Conservation (phyloP, 371 early-diverging fungal species). For the Saksenaea vasiformis region DNA sequence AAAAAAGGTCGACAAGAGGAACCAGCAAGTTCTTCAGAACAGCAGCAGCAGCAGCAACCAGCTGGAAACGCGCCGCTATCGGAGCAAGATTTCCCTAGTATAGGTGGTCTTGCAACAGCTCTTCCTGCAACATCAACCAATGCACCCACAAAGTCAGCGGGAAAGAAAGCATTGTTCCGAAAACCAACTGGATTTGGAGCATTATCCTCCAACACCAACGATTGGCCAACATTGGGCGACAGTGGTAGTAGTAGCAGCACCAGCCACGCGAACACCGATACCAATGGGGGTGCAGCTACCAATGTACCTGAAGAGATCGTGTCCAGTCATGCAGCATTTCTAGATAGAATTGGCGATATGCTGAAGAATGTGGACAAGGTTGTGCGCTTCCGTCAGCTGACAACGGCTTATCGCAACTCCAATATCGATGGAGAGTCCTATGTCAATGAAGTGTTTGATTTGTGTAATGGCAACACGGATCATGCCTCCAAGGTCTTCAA, state of each 20-base stretch:
- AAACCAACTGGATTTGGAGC: slow-evolving; percentile 38
- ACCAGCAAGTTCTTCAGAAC: not conserved
- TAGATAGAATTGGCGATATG: slow-evolving; percentile 49
- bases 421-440: slow-evolving; percentile 57
- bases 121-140: slow-evolving; percentile 17
- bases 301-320: slow-evolving; percentile 8
- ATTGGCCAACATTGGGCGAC: slow-evolving; percentile 26
- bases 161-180: slow-evolving; percentile 14
- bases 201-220: slow-evolving; percentile 14
- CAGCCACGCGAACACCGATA: too few species aligned
- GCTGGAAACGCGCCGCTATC: slow-evolving; percentile 2
- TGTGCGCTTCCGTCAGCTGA: slow-evolving; percentile 61
- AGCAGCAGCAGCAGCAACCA: too few species aligned
- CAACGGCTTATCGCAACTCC: slow-evolving; percentile 56
- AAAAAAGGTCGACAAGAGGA: not conserved
- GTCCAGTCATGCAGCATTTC: slow-evolving; percentile 41
- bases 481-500: slow-evolving; percentile 54
- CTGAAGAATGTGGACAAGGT: slow-evolving; percentile 52
- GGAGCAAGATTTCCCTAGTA: slow-evolving; percentile 32
- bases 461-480: slow-evolving; percentile 48
- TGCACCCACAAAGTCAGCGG: slow-evolving; percentile 11
- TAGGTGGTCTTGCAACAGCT: slow-evolving; percentile 16
- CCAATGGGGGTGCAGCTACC: not conserved
- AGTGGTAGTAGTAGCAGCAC: slow-evolving; percentile 8
- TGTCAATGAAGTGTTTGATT: slow-evolving; percentile 50